phyloP scores from a whole-genome alignment of 257 asterid genomes.

The Primulina tabacum region DNA sequence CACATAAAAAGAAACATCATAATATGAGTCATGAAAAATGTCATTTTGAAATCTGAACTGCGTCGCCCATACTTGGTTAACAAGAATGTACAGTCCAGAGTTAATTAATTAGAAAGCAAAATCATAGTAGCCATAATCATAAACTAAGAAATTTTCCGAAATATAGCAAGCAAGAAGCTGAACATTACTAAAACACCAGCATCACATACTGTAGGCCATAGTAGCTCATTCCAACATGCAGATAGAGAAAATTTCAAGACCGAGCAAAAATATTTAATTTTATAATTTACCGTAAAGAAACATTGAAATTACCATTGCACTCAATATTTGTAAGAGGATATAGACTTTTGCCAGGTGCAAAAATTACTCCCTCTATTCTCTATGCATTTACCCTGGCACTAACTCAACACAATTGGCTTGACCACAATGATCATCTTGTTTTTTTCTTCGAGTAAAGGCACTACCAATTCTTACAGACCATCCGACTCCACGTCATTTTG shows the following conservation, averaged over 20 bases:
- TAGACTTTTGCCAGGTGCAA: no score
- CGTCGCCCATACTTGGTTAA: not conserved
- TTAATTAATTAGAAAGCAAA: conserved; percentile 6
- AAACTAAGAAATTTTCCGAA: not conserved
- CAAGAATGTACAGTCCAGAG: not conserved
- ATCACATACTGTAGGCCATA: not conserved
- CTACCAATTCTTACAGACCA: not conserved
- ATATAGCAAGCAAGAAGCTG: not conserved
- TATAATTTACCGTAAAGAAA: not conserved
- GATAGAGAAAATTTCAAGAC: not conserved
- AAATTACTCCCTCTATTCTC: no score
- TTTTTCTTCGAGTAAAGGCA: not conserved
- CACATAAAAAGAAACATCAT: conserved; percentile 18
- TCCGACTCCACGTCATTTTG: no score
- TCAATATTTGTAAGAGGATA: not conserved
- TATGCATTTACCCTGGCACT: not conserved
- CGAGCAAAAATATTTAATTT: not conserved
- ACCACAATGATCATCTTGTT: not conserved
- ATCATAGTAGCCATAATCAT: not conserved
- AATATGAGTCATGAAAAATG: not conserved
- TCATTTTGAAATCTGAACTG: conserved; percentile 14
- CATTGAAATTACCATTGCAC: not conserved
- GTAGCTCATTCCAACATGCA: not conserved
- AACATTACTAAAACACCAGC: not conserved
- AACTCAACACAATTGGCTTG: no score